These are phyloP conservation scores for Cordyceps cateniannulata DNA, from an alignment of 2,329 filamentous ascomycete species.

Conservation along the genomic window DNA sequence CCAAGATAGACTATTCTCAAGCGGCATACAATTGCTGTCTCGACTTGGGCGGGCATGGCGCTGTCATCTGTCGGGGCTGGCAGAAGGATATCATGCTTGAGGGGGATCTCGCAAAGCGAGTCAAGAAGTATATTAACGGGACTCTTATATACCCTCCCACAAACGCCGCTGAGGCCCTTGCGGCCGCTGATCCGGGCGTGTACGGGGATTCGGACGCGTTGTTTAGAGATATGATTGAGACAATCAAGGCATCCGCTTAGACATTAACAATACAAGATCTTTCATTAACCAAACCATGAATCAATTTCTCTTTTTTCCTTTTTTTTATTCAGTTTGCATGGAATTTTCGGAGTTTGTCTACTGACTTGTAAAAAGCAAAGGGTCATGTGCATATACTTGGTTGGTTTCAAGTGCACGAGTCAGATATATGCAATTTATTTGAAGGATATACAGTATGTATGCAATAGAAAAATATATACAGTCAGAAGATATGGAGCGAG, in stretches of 20 bases:
- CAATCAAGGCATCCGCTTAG: not conserved
- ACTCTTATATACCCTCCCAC: slow-evolving; percentile 28
- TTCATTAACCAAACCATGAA: no score
- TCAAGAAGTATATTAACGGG: slow-evolving; percentile 29
- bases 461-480: not conserved
- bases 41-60: slow-evolving; percentile 28
- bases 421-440: no score
- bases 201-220: slow-evolving; percentile 9
- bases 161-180: slow-evolving; percentile 19
- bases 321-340: not conserved
- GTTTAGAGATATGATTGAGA: not conserved
- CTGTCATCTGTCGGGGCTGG: slow-evolving; percentile 26
- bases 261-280: no score
- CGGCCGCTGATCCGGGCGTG: slow-evolving; percentile 18
- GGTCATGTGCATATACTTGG: not conserved
- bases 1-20: slow-evolving; percentile 24
- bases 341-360: no score
- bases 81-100: slow-evolving; percentile 22
- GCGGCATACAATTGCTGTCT: slow-evolving; percentile 26
- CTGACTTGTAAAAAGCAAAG: no score
- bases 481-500: not conserved
- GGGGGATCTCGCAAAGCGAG: slow-evolving; percentile 24
- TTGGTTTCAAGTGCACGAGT: no score
- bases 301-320: not conserved
- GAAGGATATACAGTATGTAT: not conserved